Base-by-base conservation (phyloP, 2,329 filamentous ascomycete genomes). In the Emmonsiellopsis sp. region DNA sequence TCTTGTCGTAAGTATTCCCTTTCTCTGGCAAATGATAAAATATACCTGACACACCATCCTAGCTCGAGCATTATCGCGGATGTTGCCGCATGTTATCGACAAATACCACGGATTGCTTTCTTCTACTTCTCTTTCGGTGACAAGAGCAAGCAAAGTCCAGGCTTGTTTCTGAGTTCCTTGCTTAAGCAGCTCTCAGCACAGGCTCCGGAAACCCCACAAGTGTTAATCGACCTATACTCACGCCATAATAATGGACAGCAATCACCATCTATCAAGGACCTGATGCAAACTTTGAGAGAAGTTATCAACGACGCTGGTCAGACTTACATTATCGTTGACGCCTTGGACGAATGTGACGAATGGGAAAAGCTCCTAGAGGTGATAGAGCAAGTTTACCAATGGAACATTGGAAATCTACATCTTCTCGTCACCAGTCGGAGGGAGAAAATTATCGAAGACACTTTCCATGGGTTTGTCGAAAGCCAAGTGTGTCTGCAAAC, bases 71-170 rank as follows among this genome's bases (percentile, higher is more conserved):
- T 73, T 31, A 61, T 73, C n/a, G 49, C 68, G 52, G 52, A 65
- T 49, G 49, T 46, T 58, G 31, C 32, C 60, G 37, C 59, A 53
- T 44, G 11, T 13, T 6, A 39, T 5, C 13, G 42, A 8, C 31
- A 43, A 13, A 27, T 36, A 1, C 17, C 14, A 1, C 44, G 39
- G 6, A 47, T 56, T 2, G 31, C 51, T 9, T 70, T 69, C 51
- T 72, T 69, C 57, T 70, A 67, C 53, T 72, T 72, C 47, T 64
- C 66, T 51, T 75, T 74, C 59, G 71, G 63, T 6, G 64, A 74
- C 48, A 42, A 7, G 0, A 46, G 62, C 32, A 75, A 74, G 49
- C 69, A 71, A 52, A 40, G 57, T 0, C 44, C 65, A 5, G 63
- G 68, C n/a, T 56, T 61, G 0, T 66, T 72, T 61, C 10, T 74